Evolutionary conservation across 306 rosid genomes (phyloP).

Genomic region (Arachis stenosperma): DNA sequence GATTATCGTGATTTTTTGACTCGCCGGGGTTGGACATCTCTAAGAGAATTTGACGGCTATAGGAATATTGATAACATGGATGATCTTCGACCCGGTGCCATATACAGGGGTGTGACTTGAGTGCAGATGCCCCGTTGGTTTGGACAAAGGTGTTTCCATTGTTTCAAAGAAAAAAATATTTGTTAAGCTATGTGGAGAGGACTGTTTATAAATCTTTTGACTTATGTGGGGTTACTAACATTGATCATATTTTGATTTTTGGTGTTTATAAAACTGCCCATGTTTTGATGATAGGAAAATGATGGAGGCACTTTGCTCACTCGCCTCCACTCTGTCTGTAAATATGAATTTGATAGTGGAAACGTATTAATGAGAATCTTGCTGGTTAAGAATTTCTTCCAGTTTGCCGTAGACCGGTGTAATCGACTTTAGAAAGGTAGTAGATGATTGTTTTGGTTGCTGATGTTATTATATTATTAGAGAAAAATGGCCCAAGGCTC

Average conservation of each 20-base stretch:
- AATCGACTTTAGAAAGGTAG: too few relatives aligned
- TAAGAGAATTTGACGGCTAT: slow-evolving; percentile 81
- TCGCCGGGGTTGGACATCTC: slow-evolving; percentile 78
- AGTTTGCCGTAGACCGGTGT: background rate
- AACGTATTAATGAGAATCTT: background rate
- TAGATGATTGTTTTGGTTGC: too few relatives aligned
- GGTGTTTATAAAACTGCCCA: slow-evolving; percentile 11
- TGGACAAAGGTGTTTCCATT: background rate
- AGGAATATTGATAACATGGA: slow-evolving; percentile 87
- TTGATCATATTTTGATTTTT: background rate
- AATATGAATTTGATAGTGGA: slow-evolving; percentile 27
- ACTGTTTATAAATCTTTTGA: slow-evolving; percentile 25
- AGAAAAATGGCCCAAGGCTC: too few relatives aligned
- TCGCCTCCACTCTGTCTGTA: slow-evolving; percentile 39
- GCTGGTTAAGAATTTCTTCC: background rate
- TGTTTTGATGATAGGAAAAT: slow-evolving; percentile 1
- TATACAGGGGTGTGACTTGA: slow-evolving; percentile 83
- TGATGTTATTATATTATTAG: too few relatives aligned
- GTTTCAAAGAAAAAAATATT: background rate
- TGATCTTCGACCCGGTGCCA: slow-evolving; percentile 87
- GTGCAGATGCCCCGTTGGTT: slow-evolving; percentile 16
- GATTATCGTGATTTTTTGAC: slow-evolving; percentile 82
- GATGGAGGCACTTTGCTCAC: slow-evolving; percentile 27
- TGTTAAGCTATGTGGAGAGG: background rate
- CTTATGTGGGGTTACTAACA: background rate